A percentile compares a stretch with the other conserved stretches of the same genome.
Evolutionary conservation across 768 basidiomycete species (phyloP).

Genomic region (Termitomyces eurrhizus): DNA sequence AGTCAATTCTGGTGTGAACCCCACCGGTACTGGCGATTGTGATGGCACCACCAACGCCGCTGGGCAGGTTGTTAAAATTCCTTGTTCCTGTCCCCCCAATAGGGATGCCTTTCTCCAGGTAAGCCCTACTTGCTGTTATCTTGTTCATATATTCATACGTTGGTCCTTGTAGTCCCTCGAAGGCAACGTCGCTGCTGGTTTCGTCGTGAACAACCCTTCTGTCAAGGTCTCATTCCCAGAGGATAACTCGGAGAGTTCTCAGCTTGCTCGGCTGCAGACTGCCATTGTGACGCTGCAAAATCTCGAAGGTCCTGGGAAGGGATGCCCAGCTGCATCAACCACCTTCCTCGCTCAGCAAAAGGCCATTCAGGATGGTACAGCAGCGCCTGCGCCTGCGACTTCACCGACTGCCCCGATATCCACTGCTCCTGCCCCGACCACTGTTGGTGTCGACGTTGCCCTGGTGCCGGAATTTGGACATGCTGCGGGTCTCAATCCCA

Average conservation of each 20-base stretch:
- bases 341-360: constrained; percentile 49
- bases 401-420: constrained; percentile 19
- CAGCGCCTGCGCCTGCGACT: constrained; percentile 17
- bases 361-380: constrained; percentile 32
- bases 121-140: constrained; percentile 17
- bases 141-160: neutral
- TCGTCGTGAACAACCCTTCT: constrained; percentile 61
- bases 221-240: constrained; percentile 63
- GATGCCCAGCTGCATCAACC: constrained; percentile 64
- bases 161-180: constrained; percentile 31
- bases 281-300: constrained; percentile 70
- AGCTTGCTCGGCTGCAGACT: constrained; percentile 54
- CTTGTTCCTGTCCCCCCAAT: constrained; percentile 62
- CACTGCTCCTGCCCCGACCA: constrained; percentile 18
- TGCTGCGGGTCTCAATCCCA: constrained; percentile 55
- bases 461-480: constrained; percentile 60
- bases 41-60: constrained; percentile 58
- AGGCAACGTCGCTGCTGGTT: constrained; percentile 55
- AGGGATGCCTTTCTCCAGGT: constrained; percentile 50
- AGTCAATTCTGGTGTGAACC: constrained; percentile 49
- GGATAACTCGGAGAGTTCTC: constrained; percentile 47
- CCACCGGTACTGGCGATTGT: constrained; percentile 57
- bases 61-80: constrained; percentile 56
- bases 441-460: constrained; percentile 43
- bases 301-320: constrained; percentile 59